Conservation (phyloP, 192 early-diverging fungal species). For the Coemansia reversa region DNA sequence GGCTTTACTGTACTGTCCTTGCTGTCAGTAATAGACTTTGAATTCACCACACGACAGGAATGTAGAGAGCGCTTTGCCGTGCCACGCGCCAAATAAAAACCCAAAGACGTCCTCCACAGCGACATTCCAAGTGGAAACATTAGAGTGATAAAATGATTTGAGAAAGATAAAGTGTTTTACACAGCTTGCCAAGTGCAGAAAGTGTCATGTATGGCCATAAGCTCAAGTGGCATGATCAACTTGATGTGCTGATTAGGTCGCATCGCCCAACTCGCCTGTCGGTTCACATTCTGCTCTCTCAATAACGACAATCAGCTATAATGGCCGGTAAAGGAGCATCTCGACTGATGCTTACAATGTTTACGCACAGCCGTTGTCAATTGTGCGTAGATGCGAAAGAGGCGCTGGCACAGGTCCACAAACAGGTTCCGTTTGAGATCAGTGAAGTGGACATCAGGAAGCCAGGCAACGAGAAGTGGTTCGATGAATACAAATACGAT, state of each 20-base stretch:
- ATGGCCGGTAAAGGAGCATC: constrained; percentile 11
- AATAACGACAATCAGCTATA: background rate
- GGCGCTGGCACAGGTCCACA: constrained; percentile 37
- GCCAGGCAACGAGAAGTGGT: constrained; percentile 48
- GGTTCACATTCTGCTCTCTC: background rate
- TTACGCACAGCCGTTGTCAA: constrained; percentile 51
- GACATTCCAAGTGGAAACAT: constrained; percentile 2
- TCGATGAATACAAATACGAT: constrained; percentile 53
- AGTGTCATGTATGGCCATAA: background rate
- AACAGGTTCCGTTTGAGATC: constrained; percentile 41
- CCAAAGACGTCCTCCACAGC: background rate
- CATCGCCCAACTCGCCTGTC: too few relatives aligned
- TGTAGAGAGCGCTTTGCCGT: background rate
- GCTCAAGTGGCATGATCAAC: background rate
- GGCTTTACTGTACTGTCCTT: constrained; percentile 4
- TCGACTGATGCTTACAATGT: constrained; percentile 48
- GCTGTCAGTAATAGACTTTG: background rate
- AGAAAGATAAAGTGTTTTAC: background rate
- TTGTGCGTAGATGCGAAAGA: constrained; percentile 50
- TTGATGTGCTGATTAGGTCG: background rate
- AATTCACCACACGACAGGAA: constrained; percentile 4
- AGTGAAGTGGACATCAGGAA: constrained; percentile 45
- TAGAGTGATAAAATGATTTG: background rate
- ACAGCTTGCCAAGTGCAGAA: background rate
- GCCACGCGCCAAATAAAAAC: background rate